phyloP scores from a whole-genome alignment of 202 grass and related monocot species.

The Schoenoplectus triqueter region DNA sequence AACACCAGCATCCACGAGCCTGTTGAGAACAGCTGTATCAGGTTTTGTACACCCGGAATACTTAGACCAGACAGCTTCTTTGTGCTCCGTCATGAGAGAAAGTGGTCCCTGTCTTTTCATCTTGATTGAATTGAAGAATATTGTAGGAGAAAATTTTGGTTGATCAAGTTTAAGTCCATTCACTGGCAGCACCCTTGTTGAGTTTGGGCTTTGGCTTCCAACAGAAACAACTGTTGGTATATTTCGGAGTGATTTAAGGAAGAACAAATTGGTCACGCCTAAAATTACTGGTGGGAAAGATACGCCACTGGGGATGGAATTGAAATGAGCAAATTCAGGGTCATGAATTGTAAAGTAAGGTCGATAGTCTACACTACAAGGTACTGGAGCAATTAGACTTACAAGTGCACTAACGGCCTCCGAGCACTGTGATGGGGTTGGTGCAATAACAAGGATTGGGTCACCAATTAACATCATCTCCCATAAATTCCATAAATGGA shows the following conservation, averaged over 20 bases:
- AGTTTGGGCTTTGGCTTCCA: conserved; percentile 75
- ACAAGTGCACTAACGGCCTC: conserved; percentile 86
- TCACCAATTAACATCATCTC: conserved; percentile 84
- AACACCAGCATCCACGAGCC: conserved; percentile 72
- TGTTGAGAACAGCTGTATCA: conserved; percentile 84
- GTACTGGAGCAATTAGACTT: conserved; percentile 86
- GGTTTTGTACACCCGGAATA: conserved; percentile 75
- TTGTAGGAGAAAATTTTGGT: conserved; percentile 77
- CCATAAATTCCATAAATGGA: conserved; percentile 95
- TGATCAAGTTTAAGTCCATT: conserved; percentile 70
- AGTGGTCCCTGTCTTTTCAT: conserved; percentile 90
- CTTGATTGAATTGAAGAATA: conserved; percentile 85
- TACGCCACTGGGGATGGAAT: conserved; percentile 67
- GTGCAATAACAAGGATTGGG: conserved; percentile 73
- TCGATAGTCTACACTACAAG: conserved; percentile 80
- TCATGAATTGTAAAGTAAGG: conserved; percentile 98
- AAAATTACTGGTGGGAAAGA: conserved; percentile 83
- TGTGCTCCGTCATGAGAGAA: conserved; percentile 95
- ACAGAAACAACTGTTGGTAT: conserved; percentile 81
- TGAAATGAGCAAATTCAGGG: conserved; percentile 80
- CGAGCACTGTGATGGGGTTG: conserved; percentile 87
- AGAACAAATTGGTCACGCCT: conserved; percentile 95
- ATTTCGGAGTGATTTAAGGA: conserved; percentile 80
- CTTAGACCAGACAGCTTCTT: conserved; percentile 86
- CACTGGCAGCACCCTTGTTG: conserved; percentile 59